Evolutionary conservation across 148 eudicot genomes (phyloP).

Genomic region (Spergularia bocconei): DNA sequence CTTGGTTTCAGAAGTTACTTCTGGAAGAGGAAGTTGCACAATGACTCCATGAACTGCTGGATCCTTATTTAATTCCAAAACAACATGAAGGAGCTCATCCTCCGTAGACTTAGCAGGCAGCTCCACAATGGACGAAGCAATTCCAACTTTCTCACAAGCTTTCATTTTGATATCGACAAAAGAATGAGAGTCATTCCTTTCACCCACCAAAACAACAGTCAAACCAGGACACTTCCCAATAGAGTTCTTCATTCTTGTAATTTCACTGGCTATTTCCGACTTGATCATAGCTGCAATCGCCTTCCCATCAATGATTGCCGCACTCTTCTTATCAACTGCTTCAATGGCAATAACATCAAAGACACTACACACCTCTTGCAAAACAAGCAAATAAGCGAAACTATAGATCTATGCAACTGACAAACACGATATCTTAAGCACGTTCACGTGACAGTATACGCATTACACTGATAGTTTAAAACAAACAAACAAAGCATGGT

Average conservation of each 20-base stretch:
- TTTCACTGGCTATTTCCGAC: conserved; percentile 41
- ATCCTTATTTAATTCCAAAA: conserved; percentile 37
- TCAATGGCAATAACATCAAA: conserved; percentile 15
- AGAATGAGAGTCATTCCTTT: conserved; percentile 44
- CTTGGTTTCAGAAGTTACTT: conserved; percentile 32
- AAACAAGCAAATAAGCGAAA: background rate
- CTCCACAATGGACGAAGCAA: conserved; percentile 32
- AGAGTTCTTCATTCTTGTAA: conserved; percentile 33
- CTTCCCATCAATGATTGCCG: conserved; percentile 48
- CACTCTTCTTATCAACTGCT: conserved; percentile 26
- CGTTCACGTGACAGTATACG: background rate
- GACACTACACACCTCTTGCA: background rate
- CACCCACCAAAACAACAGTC: conserved; percentile 50
- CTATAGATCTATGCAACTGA: background rate
- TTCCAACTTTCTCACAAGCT: conserved; percentile 58
- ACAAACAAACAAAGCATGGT: background rate
- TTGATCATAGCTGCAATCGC: conserved; percentile 41
- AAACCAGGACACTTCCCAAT: conserved; percentile 44
- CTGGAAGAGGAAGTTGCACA: conserved; percentile 57
- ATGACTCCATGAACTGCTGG: conserved; percentile 50
- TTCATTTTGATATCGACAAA: conserved; percentile 46
- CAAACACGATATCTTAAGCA: background rate
- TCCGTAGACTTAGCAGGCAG: conserved; percentile 41
- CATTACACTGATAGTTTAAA: background rate
- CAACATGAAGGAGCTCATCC: conserved; percentile 34